Evolutionary conservation across 805 yeast species (phyloP).

Genomic region (Starmerella powellii): DNA sequence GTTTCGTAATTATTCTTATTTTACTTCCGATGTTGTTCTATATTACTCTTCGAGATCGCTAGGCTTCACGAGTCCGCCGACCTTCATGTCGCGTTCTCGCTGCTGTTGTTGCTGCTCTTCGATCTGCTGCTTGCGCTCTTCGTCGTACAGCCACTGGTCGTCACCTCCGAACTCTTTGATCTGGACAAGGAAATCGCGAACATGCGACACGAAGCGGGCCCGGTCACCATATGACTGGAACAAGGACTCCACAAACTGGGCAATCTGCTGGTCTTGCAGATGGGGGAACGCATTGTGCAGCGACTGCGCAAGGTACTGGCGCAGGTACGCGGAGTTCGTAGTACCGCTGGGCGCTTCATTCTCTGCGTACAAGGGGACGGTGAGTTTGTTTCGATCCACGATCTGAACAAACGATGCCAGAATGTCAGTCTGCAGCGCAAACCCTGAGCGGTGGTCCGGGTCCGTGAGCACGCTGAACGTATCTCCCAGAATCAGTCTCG

Average conservation of each 20-base stretch:
- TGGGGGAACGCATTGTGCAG: slow-evolving; percentile 86
- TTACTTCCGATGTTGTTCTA: no score
- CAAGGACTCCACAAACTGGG: slow-evolving; percentile 68
- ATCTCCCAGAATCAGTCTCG: slow-evolving; percentile 79
- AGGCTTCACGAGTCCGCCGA: slow-evolving; percentile 91
- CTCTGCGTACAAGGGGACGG: slow-evolving; percentile 65
- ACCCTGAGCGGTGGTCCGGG: slow-evolving; percentile 95
- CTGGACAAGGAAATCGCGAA: slow-evolving; percentile 93
- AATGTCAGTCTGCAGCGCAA: slow-evolving; percentile 72
- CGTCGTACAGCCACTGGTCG: slow-evolving; percentile 87
- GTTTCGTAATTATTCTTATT: no score
- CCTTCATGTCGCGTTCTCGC: slow-evolving; percentile 68
- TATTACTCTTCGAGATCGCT: slow-evolving; percentile 75
- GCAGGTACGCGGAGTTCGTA: slow-evolving; percentile 62
- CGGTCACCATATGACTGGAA: slow-evolving; percentile 58
- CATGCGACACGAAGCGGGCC: slow-evolving; percentile 61
- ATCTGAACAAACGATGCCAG: slow-evolving; percentile 72
- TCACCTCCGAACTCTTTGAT: slow-evolving; percentile 92
- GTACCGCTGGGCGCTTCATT: slow-evolving; percentile 80
- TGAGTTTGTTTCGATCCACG: slow-evolving; percentile 63
- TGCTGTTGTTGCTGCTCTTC: slow-evolving; percentile 56
- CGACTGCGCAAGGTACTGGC: slow-evolving; percentile 70
- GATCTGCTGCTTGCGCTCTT: slow-evolving; percentile 72
- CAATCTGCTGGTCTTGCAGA: slow-evolving; percentile 68
- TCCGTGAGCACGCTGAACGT: slow-evolving; percentile 89